Evolutionary conservation across 2,329 filamentous ascomycete species (phyloP).

Genomic region (Chaetomium strumarium): DNA sequence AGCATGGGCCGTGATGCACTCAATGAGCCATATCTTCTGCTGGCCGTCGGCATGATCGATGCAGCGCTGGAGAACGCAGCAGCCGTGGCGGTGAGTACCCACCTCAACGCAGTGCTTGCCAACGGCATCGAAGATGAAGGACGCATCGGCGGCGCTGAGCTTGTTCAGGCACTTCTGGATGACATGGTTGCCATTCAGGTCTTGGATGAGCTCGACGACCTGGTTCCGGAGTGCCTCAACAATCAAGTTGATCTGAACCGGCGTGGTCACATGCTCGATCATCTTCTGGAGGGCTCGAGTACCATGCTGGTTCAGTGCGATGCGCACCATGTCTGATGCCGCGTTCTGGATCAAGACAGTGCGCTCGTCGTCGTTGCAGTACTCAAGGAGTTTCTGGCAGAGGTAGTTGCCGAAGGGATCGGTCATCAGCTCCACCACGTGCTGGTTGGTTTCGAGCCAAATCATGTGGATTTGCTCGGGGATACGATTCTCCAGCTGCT

Average conservation of each 20-base stretch:
- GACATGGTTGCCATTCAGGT: constrained; percentile 97
- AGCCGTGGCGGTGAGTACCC: constrained; percentile 94
- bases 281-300: constrained; percentile 97
- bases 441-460: constrained; percentile 85
- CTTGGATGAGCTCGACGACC: constrained; percentile 92
- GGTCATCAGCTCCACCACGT: constrained; percentile 97
- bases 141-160: constrained; percentile 72
- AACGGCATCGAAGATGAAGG: constrained; percentile 97
- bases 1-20: constrained; percentile 82
- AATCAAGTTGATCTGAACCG: constrained; percentile 79
- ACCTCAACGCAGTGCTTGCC: constrained; percentile 81
- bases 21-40: constrained; percentile 82
- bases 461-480: constrained; percentile 84
- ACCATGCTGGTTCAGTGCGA: constrained; percentile 94
- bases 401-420: constrained; percentile 99
- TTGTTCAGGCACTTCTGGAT: constrained; percentile 99
- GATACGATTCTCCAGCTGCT: constrained; percentile 88
- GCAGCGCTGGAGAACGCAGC: constrained; percentile 95
- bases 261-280: constrained; percentile 92
- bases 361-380: constrained; percentile 89
- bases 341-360: constrained; percentile 90
- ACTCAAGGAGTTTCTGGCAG: constrained; percentile 96
- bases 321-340: constrained; percentile 78
- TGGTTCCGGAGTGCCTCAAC: constrained; percentile 75
- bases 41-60: constrained; percentile 91